Base-by-base conservation (phyloP, 1,284 basidiomycete species). In the Marasmius fiardii region DNA sequence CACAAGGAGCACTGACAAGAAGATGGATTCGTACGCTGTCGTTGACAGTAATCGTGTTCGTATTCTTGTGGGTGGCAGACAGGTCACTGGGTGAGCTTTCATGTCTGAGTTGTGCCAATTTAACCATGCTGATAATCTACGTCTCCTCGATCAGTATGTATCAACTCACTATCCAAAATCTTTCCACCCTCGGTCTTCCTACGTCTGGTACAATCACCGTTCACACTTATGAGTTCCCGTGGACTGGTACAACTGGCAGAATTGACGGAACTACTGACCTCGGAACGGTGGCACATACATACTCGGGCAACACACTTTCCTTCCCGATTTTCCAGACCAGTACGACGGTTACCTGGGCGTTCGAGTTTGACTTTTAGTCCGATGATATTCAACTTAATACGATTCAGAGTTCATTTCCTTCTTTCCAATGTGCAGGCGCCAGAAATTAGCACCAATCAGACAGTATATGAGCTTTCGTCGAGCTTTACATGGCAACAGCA, bases 311-410 rank as follows among this genome's bases (percentile, higher is more conserved):
- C 50, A 54, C 60, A 16, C 45, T 64, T 24, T 54, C 54, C 7
- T 64, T 64, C 55, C 61, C 61, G 23, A 64, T 64, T n/a, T 64
- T 59, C 55, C 62, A 64, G 54, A 64, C 62, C 16, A 53, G 53
- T 20, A 64, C 62, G 16, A 55, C 55, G n/a, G 62, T 59, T 23
- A 64, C 62, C 6, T 64, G 62, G 60, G 60, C 62, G 33, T 64
- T 64, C 18, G 62, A 64, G 52, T 60, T 60, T 52, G 49, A 44
- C 45, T 58, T 39, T 23, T 58, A 57, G 28, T 31, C 5, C 10
- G 4, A 31, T 31, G 28, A 4, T 31, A 31, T 31, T 10, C 28
- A 31, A 31, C 10, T 10, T 31, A 4, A 31, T 31, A 31, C n/a
- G n/a, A n/a, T n/a, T n/a, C n/a, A n/a, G n/a, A n/a, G n/a, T n/a